A percentile compares a stretch with the other conserved stretches of the same genome.
Conservation (phyloP, 495 filamentous ascomycete genomes). For the Penicillium salamii region DNA sequence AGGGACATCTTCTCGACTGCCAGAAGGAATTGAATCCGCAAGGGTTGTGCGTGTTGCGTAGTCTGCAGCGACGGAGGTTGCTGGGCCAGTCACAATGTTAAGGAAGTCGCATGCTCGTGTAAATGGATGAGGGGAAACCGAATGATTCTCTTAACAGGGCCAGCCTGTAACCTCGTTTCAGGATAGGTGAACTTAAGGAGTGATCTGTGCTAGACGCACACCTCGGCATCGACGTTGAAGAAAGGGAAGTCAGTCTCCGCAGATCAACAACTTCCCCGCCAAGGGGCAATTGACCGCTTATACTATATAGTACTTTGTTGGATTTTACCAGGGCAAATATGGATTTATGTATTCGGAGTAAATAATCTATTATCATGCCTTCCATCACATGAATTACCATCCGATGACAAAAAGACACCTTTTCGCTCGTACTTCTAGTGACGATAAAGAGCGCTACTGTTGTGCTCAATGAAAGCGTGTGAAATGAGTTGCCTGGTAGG, state of each 20-base stretch:
- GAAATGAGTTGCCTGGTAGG: no score
- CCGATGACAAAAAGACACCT: no score
- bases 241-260: conserved; percentile 16
- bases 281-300: conserved; percentile 2
- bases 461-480: background rate
- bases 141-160: conserved; percentile 28
- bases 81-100: background rate
- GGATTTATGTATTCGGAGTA: no score
- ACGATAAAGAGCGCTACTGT: background rate
- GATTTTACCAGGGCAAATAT: no score
- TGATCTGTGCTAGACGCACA: conserved; percentile 7
- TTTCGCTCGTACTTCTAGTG: no score
- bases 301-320: no score
- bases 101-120: conserved; percentile 13
- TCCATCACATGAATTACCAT: no score
- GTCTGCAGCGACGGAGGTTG: conserved; percentile 5
- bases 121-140: conserved; percentile 8
- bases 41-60: background rate
- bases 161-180: conserved; percentile 35
- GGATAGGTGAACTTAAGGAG: conserved; percentile 8
- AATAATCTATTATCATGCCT: no score
- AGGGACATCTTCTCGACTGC: conserved; percentile 67
- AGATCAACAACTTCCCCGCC: conserved; percentile 26
- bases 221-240: background rate
- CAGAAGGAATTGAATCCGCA: background rate